Conservation (phyloP, 202 grass and related monocot species). For the Carex sylvatica region DNA sequence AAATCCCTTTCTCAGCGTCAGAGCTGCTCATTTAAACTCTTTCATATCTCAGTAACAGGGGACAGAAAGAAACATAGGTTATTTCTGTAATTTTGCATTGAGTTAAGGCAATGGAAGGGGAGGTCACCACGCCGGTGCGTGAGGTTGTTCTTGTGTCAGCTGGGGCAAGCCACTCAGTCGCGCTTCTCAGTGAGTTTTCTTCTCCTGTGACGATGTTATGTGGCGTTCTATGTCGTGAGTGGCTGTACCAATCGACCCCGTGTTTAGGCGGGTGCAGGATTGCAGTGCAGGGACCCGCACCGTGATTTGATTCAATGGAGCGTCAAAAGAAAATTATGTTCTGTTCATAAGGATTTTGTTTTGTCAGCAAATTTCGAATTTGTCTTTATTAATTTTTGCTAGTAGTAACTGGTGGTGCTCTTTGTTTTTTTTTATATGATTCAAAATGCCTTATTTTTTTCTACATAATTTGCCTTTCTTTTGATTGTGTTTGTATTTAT, state of each 20-base stretch:
- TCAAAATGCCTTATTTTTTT: background rate
- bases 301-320: background rate
- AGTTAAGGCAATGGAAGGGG: slow-evolving; percentile 26
- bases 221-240: background rate
- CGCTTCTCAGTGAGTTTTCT: slow-evolving; percentile 68
- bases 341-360: background rate
- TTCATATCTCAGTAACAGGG: slow-evolving; percentile 19
- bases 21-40: background rate
- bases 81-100: background rate
- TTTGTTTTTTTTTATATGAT: background rate
- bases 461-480: background rate
- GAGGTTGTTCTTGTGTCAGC: slow-evolving; percentile 70
- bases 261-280: background rate
- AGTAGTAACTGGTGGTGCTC: background rate
- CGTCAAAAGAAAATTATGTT: background rate
- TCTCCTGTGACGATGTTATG: background rate
- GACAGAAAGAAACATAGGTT: background rate
- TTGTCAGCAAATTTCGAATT: background rate
- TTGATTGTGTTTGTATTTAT: background rate
- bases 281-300: background rate
- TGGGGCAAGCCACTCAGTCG: slow-evolving; percentile 89
- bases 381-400: background rate
- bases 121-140: slow-evolving; percentile 31
- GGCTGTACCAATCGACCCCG: background rate
- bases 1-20: slow-evolving; percentile 29